Evolutionary conservation across 208 protist genomes (phyloP).

Genomic region (Trypanosoma melophagium): DNA sequence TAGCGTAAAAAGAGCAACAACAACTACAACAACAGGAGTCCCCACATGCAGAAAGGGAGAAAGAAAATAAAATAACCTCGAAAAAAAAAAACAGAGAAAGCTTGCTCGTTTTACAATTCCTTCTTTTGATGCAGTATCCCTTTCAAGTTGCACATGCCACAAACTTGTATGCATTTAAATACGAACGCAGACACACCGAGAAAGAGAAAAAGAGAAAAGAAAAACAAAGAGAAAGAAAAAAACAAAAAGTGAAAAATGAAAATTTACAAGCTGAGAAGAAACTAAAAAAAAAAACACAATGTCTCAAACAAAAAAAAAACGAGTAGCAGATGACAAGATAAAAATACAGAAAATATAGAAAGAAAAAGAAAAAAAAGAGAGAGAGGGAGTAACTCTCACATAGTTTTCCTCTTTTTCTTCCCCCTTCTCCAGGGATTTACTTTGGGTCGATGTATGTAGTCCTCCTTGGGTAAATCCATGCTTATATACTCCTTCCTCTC

Average conservation of each 20-base stretch:
- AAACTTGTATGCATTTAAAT: background rate
- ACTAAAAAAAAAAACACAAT: background rate
- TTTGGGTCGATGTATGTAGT: background rate
- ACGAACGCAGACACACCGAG: background rate
- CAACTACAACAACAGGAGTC: constrained; percentile 4
- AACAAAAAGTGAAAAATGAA: background rate
- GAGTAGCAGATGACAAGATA: background rate
- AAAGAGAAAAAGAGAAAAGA: background rate
- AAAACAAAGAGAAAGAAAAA: background rate
- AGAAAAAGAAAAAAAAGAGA: constrained; percentile 3
- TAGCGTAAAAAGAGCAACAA: background rate
- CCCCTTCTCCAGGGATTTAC: background rate
- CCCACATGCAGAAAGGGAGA: background rate
- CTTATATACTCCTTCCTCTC: no score
- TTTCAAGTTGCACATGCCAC: background rate
- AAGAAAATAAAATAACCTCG: background rate
- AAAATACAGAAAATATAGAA: background rate
- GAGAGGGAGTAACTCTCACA: background rate
- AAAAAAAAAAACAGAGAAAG: background rate
- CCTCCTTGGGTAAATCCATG: no score
- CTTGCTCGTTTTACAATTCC: background rate
- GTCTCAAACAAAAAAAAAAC: background rate
- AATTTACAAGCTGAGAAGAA: background rate
- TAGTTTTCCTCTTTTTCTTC: background rate
- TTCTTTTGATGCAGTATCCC: no score